Conservation (phyloP, 116 monocot species). For the Papilionanthe hybrid region DNA sequence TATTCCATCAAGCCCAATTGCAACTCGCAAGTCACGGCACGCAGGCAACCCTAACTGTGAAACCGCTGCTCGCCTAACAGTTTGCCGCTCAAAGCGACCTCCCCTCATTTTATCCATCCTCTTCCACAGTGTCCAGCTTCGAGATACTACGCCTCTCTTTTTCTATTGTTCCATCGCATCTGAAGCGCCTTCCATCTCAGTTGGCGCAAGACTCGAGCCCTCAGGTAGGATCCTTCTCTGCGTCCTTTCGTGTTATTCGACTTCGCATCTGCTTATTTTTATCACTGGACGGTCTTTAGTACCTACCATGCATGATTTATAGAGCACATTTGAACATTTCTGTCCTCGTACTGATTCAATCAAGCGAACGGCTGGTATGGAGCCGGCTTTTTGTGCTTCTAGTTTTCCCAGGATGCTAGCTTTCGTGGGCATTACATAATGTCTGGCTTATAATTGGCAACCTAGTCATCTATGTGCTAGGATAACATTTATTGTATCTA, state of each 20-base stretch:
- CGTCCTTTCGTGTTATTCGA: neutral
- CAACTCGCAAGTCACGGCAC: too few species aligned
- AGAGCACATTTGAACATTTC: neutral
- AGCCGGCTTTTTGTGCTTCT: neutral
- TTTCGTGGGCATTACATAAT: neutral
- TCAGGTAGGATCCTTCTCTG: neutral
- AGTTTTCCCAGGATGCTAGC: neutral
- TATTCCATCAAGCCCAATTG: too few species aligned
- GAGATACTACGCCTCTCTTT: neutral
- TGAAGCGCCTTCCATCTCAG: neutral
- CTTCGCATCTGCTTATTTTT: neutral
- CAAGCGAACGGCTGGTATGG: neutral
- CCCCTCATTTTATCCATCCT: too few species aligned
- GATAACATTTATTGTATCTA: neutral
- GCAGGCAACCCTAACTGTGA: too few species aligned
- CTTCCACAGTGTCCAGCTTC: neutral
- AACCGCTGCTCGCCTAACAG: too few species aligned
- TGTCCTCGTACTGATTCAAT: neutral
- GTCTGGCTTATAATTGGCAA: neutral
- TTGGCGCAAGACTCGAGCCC: neutral
- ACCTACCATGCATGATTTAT: neutral
- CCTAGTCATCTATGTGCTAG: neutral
- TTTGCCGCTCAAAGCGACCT: too few species aligned
- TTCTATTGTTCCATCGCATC: neutral
- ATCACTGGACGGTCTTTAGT: neutral